phyloP scores from a whole-genome alignment of 768 basidiomycete species.

The Mrakia hoshinonis region DNA sequence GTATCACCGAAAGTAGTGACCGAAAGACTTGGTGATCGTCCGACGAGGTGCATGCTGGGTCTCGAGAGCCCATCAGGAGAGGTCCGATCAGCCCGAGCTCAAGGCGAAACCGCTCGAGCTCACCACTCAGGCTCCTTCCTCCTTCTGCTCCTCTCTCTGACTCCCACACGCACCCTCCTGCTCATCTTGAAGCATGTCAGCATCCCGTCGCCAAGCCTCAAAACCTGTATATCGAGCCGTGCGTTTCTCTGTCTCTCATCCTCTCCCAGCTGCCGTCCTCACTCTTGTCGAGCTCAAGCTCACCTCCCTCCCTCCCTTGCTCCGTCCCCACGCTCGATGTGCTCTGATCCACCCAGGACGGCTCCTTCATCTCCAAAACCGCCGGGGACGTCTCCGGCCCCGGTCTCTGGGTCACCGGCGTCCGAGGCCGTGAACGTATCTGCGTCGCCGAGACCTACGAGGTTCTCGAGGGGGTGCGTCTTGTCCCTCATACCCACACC shows the following conservation, averaged over 20 bases:
- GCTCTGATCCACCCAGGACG: neutral
- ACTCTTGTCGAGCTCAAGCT: neutral
- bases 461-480: constrained; percentile 62
- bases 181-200: neutral
- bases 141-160: neutral
- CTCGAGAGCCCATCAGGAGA: too few species aligned
- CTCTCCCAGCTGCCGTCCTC: neutral
- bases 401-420: constrained; percentile 75
- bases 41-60: too few species aligned
- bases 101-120: too few species aligned
- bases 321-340: neutral
- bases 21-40: too few species aligned
- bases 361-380: neutral
- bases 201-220: neutral
- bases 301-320: neutral
- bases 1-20: too few species aligned
- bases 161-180: neutral
- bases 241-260: neutral
- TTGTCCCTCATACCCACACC: neutral
- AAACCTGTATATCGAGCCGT: neutral
- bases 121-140: neutral
- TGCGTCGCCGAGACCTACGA: constrained; percentile 68
- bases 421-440: constrained; percentile 74
- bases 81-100: too few species aligned
- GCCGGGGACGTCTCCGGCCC: constrained; percentile 47